phyloP scores from a whole-genome alignment of 2,329 filamentous ascomycete genomes.

The Lecanicillium sp. region DNA sequence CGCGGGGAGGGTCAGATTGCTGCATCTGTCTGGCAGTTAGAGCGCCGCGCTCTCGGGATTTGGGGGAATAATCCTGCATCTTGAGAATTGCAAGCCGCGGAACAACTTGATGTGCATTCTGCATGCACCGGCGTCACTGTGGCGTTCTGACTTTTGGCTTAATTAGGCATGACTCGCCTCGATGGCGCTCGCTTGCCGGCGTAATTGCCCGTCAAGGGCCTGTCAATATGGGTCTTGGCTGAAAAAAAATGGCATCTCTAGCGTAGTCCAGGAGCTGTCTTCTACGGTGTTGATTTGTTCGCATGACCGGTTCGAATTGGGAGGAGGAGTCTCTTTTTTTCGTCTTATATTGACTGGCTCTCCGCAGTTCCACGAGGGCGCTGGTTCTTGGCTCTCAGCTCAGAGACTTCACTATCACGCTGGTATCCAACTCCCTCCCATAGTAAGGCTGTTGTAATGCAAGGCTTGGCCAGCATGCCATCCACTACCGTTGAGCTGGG shows the following conservation, averaged over 20 bases:
- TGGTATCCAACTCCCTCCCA: background rate
- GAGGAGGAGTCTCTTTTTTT: too few relatives aligned
- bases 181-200: conserved; percentile 4
- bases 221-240: conserved; percentile 3
- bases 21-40: background rate
- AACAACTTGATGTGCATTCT: background rate
- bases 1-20: background rate
- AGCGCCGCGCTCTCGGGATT: background rate
- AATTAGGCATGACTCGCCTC: conserved; percentile 11
- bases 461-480: background rate
- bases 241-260: background rate
- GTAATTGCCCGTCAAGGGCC: background rate
- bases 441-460: background rate
- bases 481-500: conserved; percentile 12
- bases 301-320: too few relatives aligned
- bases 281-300: too few relatives aligned
- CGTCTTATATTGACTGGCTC: background rate
- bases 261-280: background rate
- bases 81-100: background rate
- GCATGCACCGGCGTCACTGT: background rate
- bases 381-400: too few relatives aligned
- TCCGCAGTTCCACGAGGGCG: background rate
- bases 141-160: background rate
- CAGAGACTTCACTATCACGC: too few relatives aligned
- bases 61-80: background rate